Percentiles rank a stretch among this genome's conserved stretches.
Evolutionary conservation across 2,329 filamentous ascomycete genomes (phyloP).

Genomic region (Tympanopsis confertula): DNA sequence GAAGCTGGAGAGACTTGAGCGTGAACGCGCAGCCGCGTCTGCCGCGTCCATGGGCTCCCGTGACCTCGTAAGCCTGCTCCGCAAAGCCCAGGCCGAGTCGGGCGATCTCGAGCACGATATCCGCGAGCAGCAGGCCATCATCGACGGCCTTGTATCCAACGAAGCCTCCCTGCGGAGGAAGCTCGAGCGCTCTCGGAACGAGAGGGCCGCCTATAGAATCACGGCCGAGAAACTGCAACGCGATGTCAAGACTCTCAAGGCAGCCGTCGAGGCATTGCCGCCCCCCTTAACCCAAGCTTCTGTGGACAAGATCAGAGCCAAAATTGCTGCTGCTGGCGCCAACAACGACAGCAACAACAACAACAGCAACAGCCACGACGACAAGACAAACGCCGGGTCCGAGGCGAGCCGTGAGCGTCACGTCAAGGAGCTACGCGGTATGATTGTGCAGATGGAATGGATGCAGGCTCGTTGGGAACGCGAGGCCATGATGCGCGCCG

Average conservation of each 20-base stretch:
- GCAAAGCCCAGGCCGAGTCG: constrained; percentile 49
- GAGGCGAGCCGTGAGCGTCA: constrained; percentile 58
- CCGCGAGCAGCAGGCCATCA: constrained; percentile 53
- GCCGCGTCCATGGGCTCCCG: constrained; percentile 35
- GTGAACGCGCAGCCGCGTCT: constrained; percentile 29
- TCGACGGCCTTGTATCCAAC: constrained; percentile 42
- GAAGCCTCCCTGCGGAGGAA: constrained; percentile 53
- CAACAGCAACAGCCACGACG: constrained; percentile 13
- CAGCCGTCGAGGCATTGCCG: constrained; percentile 20
- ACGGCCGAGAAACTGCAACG: constrained; percentile 41
- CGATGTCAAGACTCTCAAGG: constrained; percentile 34
- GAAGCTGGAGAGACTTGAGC: constrained; percentile 37
- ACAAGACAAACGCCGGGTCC: constrained; percentile 14
- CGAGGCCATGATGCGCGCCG: constrained; percentile 68
- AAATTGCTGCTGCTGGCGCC: constrained; percentile 8
- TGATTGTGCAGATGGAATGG: constrained; percentile 84
- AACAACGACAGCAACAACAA: constrained; percentile 8
- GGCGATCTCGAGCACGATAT: constrained; percentile 66
- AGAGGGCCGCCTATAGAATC: constrained; percentile 43
- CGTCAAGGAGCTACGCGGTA: constrained; percentile 65
- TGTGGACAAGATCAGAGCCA: constrained; percentile 5
- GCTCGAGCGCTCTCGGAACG: constrained; percentile 57
- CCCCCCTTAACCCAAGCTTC: constrained; percentile 8
- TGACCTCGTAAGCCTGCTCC: constrained; percentile 48
- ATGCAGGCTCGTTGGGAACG: constrained; percentile 71